A percentile compares a stretch with the other conserved stretches of the same genome.
These are phyloP conservation scores for Xerocomus spinulosus DNA, from an alignment of 768 basidiomycete species.

Conservation along the genomic window DNA sequence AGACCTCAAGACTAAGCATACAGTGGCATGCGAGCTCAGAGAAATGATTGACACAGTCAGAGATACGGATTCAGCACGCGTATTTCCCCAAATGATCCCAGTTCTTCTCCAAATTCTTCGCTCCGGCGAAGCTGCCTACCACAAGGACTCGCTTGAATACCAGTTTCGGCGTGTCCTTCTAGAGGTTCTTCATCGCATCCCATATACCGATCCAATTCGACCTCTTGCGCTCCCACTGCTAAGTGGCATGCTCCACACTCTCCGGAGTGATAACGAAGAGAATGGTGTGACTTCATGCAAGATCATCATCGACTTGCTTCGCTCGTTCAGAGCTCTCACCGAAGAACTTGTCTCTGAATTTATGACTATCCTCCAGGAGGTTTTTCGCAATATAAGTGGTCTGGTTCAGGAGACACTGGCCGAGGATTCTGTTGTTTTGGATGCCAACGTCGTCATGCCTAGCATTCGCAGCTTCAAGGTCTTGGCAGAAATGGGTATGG, in stretches of 20 bases:
- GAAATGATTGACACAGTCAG: constrained; percentile 78
- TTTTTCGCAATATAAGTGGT: constrained; percentile 67
- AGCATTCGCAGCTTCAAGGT: constrained; percentile 90
- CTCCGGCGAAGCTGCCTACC: constrained; percentile 60
- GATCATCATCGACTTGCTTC: constrained; percentile 82
- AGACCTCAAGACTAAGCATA: constrained; percentile 71
- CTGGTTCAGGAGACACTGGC: constrained; percentile 75
- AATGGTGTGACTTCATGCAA: constrained; percentile 89
- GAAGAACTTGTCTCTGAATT: constrained; percentile 78
- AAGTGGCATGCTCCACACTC: constrained; percentile 74
- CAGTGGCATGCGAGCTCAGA: constrained; percentile 70
- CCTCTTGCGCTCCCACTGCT: constrained; percentile 64
- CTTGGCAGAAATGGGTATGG: constrained; percentile 88
- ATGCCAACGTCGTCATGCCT: constrained; percentile 56
- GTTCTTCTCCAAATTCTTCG: constrained; percentile 69
- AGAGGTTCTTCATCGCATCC: constrained; percentile 86
- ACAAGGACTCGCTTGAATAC: constrained; percentile 66
- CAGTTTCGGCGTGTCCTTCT: constrained; percentile 83
- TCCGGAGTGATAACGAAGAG: constrained; percentile 93
- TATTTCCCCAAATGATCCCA: constrained; percentile 68
- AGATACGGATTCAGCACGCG: constrained; percentile 67
- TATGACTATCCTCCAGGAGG: constrained; percentile 72
- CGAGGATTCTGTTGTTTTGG: constrained; percentile 53
- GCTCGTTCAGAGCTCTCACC: constrained; percentile 65
- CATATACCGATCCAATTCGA: constrained; percentile 73